Conservation (phyloP, 768 basidiomycete species). For the Scleroderma bovista region DNA sequence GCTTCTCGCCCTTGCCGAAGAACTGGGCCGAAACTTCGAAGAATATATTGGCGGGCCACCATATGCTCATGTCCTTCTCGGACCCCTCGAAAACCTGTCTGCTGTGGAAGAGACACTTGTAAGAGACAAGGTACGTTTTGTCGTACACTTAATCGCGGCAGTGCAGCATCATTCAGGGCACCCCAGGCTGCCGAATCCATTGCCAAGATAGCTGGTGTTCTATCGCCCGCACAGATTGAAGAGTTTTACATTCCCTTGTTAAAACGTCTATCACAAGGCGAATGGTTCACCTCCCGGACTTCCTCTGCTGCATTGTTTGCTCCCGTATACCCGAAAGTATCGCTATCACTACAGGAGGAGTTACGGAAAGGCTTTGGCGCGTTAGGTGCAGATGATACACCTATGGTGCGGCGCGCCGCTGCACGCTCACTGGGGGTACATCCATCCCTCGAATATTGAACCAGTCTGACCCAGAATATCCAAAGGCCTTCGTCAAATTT, state of each 20-base stretch:
- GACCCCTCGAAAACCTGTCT: slow-evolving; percentile 91
- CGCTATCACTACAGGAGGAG: slow-evolving; percentile 73
- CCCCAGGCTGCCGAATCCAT: slow-evolving; percentile 91
- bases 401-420: slow-evolving; percentile 96
- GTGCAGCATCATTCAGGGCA: slow-evolving; percentile 7
- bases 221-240: slow-evolving; percentile 79
- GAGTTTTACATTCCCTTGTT: slow-evolving; percentile 88
- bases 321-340: slow-evolving; percentile 80
- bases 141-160: not conserved
- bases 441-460: slow-evolving; percentile 13
- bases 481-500: slow-evolving; percentile 71
- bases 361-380: slow-evolving; percentile 78
- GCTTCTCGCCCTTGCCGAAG: slow-evolving; percentile 90
- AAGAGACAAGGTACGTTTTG: slow-evolving; percentile 78
- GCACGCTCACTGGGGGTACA: slow-evolving; percentile 94
- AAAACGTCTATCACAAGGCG: slow-evolving; percentile 82
- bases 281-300: slow-evolving; percentile 98
- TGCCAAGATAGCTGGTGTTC: slow-evolving; percentile 75
- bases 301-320: slow-evolving; percentile 93
- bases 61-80: slow-evolving; percentile 81
- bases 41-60: slow-evolving; percentile 92
- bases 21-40: slow-evolving; percentile 86
- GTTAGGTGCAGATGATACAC: slow-evolving; percentile 90
- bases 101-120: slow-evolving; percentile 98
- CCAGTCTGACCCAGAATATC: slow-evolving; percentile 11